Evolutionary conservation across 2,329 filamentous ascomycete genomes (phyloP), one percentile per base, ranked within the genome.

Genomic region (Neonectria neomacrospora): DNA sequence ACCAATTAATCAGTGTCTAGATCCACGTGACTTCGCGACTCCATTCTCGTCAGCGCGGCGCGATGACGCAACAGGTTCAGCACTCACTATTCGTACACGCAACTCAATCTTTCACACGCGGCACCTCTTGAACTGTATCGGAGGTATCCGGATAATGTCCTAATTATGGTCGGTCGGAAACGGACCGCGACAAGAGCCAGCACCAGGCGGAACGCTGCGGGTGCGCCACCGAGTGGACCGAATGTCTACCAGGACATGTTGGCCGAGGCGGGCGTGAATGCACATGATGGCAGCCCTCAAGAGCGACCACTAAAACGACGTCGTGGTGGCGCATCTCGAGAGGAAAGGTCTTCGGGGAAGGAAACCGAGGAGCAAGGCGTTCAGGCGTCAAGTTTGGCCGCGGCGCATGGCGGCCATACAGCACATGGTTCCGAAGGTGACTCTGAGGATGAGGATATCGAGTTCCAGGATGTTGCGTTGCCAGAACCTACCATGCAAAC

Each of bases 401-500:
- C 22, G 8, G 30, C n/a, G 10, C 52, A 54, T 34, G 37, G 30
- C 16, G 47, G 30, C 37, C 66, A 54, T 48, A 61, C 62, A 3
- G 67, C 70, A 0, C 70, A 75, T 6, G 47, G 12, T 11, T 18
- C 28, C 28, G 72, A 75, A 0, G 77, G 76, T 1, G 78, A 77
- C 1, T 77, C 80, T 1, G 79, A 81, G 3, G 82, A 82, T 3
- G 81, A 82, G 3, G 77, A 79, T 12, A 58, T 82, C 22, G 80
- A 83, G 45, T 86, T 86, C 67, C 80, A 86, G 64, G 84, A 87
- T 69, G 82, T 86, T 1, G 67, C 74, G 4, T 68, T 85, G 3
- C 85, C 85, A 1, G 67, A 76, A 14, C 79, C 83, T 0, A 85
- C 80, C 0, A 68, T 86, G 18, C 85, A 88, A 70, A 87, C 84